phyloP scores from a whole-genome alignment of 139 green algal genomes.

The Auxenochlorella protothecoides region DNA sequence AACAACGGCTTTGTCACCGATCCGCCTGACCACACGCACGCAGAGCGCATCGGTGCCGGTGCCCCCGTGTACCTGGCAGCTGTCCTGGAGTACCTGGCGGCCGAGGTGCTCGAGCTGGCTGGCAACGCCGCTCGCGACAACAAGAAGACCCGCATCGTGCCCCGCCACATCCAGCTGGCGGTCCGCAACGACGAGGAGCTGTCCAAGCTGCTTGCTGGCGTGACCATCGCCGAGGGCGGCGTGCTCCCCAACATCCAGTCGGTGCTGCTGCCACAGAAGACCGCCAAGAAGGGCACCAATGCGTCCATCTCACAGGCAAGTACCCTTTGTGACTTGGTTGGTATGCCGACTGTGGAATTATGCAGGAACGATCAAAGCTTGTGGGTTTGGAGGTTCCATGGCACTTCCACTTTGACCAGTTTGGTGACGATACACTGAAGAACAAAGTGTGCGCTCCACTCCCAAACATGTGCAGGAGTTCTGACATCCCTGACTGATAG shows the following conservation, averaged over 20 bases:
- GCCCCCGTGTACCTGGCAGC: constrained; percentile 55
- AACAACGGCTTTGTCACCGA: too few species aligned
- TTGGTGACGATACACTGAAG: too few species aligned
- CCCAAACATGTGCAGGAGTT: too few species aligned
- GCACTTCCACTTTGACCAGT: too few species aligned
- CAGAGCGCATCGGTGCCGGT: constrained; percentile 18
- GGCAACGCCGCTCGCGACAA: constrained; percentile 77
- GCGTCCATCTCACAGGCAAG: too few species aligned
- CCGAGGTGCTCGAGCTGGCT: constrained; percentile 46
- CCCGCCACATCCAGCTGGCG: constrained; percentile 82
- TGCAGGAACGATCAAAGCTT: too few species aligned
- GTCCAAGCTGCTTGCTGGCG: constrained; percentile 73
- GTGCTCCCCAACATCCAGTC: constrained; percentile 83
- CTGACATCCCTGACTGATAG: too few species aligned
- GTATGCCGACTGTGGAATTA: too few species aligned
- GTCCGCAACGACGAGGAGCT: constrained; percentile 93
- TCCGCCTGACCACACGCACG: too few species aligned
- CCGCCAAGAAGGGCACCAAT: constrained; percentile 47
- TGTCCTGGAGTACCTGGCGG: constrained; percentile 77
- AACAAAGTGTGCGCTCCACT: too few species aligned
- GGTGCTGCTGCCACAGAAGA: constrained; percentile 78
- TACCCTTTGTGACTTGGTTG: too few species aligned
- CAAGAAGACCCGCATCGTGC: constrained; percentile 86
- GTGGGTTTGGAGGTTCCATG: too few species aligned
- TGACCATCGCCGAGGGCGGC: constrained; percentile 71